phyloP scores from a whole-genome alignment of 2,329 filamentous ascomycete genomes.

The Beauveria australis region DNA sequence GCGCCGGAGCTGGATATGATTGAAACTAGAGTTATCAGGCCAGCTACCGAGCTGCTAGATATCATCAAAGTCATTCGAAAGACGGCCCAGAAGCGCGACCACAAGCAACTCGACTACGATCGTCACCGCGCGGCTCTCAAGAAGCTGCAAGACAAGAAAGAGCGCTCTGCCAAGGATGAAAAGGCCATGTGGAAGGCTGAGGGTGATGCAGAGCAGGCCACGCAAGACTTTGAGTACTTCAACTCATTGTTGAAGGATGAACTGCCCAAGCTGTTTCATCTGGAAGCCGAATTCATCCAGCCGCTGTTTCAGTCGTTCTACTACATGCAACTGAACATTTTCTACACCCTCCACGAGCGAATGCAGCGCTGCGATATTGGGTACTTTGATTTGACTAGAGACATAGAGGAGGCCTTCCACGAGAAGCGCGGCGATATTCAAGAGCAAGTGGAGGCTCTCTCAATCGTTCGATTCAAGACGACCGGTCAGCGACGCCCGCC shows the following conservation, averaged over 20 bases:
- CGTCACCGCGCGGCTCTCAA: constrained; percentile 75
- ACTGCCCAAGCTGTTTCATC: constrained; percentile 78
- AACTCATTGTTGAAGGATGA: constrained; percentile 96
- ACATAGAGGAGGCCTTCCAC: constrained; percentile 86
- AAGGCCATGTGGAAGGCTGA: constrained; percentile 96
- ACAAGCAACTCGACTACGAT: constrained; percentile 96
- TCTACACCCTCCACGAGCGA: constrained; percentile 94
- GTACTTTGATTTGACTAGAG: constrained; percentile 88
- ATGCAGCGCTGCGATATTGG: constrained; percentile 98
- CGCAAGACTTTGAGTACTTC: constrained; percentile 95
- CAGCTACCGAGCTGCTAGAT: constrained; percentile 85
- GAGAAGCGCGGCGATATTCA: constrained; percentile 83
- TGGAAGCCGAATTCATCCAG: constrained; percentile 91
- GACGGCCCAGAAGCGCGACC: constrained; percentile 78
- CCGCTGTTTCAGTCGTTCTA: constrained; percentile 98
- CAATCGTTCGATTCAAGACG: constrained; percentile 86
- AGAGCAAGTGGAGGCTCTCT: constrained; percentile 72
- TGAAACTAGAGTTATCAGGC: constrained; percentile 79
- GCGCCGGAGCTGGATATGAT: constrained; percentile 97
- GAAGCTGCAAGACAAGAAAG: constrained; percentile 96
- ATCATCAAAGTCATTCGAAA: constrained; percentile 96
- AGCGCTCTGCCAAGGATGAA: constrained; percentile 91
- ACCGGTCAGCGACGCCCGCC: constrained; percentile 60
- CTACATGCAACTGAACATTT: constrained; percentile 99
- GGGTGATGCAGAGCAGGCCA: constrained; percentile 80